These are phyloP conservation scores for Antitrichia curtipendula DNA, from an alignment of 225 moss, liverwort and hornwort genomes.

Conservation along the genomic window DNA sequence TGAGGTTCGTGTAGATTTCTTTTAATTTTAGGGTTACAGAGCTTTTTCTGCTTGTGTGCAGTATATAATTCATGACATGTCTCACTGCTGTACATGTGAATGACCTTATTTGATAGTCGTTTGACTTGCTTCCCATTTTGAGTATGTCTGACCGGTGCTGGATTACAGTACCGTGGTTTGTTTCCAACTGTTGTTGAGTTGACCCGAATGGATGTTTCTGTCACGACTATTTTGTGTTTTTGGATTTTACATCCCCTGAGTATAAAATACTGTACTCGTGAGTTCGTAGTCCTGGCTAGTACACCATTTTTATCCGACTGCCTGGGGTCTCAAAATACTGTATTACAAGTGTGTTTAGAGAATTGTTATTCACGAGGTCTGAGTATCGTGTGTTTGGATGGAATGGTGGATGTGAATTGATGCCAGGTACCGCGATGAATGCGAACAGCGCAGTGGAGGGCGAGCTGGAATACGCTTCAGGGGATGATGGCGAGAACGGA, in stretches of 20 bases:
- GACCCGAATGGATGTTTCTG: conserved; percentile 5
- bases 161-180: not conserved
- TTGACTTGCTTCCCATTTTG: not conserved
- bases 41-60: not conserved
- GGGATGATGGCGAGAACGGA: conserved; percentile 2
- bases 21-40: not conserved
- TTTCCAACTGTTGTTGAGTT: not conserved
- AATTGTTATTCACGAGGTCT: not conserved
- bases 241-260: conserved; percentile 4
- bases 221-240: not conserved
- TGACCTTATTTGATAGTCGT: not conserved
- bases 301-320: not conserved
- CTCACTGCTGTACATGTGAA: not conserved
- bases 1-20: not conserved
- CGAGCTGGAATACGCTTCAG: conserved; percentile 11
- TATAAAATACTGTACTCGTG: not conserved
- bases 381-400: not conserved
- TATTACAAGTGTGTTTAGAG: not conserved
- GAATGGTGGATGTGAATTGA: not conserved
- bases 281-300: not conserved
- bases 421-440: conserved; percentile 20
- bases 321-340: not conserved
- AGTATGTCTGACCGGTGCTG: not conserved
- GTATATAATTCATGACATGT: not conserved
- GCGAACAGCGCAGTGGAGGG: conserved; percentile 10